Conservation (phyloP, 2,329 filamentous ascomycete species). For the Ustilaginoidea virens region DNA sequence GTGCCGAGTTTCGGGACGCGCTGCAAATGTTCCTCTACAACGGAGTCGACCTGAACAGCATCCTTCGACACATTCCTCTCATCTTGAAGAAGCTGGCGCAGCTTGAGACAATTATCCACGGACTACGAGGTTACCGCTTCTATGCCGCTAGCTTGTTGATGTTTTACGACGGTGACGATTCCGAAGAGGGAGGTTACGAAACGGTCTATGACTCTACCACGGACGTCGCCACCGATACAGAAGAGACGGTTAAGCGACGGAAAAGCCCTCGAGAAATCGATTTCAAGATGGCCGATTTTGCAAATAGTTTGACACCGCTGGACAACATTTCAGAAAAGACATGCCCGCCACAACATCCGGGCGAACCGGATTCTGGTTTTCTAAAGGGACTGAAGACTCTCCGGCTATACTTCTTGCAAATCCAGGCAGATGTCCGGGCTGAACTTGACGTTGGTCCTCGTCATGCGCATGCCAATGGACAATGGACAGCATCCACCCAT, state of each 20-base stretch:
- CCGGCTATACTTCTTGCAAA: conserved; percentile 70
- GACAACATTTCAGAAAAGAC: conserved; percentile 46
- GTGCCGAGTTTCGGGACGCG: conserved; percentile 75
- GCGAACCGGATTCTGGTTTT: conserved; percentile 77
- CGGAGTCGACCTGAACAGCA: conserved; percentile 64
- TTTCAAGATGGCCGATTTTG: conserved; percentile 96
- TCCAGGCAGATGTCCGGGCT: conserved; percentile 59
- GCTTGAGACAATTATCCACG: conserved; percentile 69
- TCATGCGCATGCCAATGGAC: conserved; percentile 6
- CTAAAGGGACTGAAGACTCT: conserved; percentile 69
- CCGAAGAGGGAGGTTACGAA: conserved; percentile 31
- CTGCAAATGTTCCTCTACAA: conserved; percentile 85
- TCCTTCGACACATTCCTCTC: conserved; percentile 73
- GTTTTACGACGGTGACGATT: conserved; percentile 79
- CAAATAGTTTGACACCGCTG: conserved; percentile 86
- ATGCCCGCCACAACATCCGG: conserved; percentile 70
- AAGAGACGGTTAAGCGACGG: conserved; percentile 32
- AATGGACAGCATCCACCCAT: conserved; percentile 8
- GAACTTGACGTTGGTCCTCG: conserved; percentile 31
- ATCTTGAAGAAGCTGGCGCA: conserved; percentile 72
- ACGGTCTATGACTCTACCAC: conserved; percentile 41
- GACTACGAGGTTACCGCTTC: conserved; percentile 74
- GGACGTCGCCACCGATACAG: conserved; percentile 41
- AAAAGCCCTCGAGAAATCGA: conserved; percentile 53
- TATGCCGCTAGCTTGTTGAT: conserved; percentile 92